Base-by-base conservation (phyloP, 192 early-diverging fungal species). In the Dimargaris cristalligena region DNA sequence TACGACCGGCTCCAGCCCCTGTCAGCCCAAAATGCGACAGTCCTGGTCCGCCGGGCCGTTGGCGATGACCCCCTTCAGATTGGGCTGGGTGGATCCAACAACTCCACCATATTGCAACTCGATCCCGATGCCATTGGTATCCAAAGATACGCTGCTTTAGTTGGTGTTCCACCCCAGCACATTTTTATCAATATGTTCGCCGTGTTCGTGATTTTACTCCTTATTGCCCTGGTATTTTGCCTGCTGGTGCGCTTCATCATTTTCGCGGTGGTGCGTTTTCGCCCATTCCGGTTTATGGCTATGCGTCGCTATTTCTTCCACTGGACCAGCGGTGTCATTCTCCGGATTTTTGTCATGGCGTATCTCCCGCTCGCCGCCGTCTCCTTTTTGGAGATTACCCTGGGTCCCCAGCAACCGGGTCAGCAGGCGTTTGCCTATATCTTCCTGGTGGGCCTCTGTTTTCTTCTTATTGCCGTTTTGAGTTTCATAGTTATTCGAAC, bases 231-330 rank as follows among this genome's bases (percentile, higher is more conserved):
- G 55, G 34, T 34, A 18, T 14, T 57, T n/a, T 57, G 55, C 35
- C 13, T 38, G 10, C 3, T 57, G n/a, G 55, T 57, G 32, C 55
- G 55, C 32, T 13, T 32, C n/a, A 38, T 34, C n/a, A 34, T 57
- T 3, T 16, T 22, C 20, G 1, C 38, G 0, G 25, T 57, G 8
- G 35, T 31, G 18, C 32, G 38, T 9, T 57, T 31, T 26, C 55
- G 55, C 13, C 55, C 55, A 16, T 57, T 57, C 35, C 30, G 33
- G 34, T 34, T 57, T 6, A 34, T 57, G 55, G n/a, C 33, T n/a
- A n/a, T 57, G 20, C 55, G 55, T 16, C 55, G 55, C 34, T 57
- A 57, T 26, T 57, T 31, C 33, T 34, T 34, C 34, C 33, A 34
- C 22, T 57, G 55, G 55, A 38, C 32, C 33, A 25, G 18, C 18